Base-by-base conservation (phyloP, 352 stramenopile genomes). In the Ophiocytium majus region DNA sequence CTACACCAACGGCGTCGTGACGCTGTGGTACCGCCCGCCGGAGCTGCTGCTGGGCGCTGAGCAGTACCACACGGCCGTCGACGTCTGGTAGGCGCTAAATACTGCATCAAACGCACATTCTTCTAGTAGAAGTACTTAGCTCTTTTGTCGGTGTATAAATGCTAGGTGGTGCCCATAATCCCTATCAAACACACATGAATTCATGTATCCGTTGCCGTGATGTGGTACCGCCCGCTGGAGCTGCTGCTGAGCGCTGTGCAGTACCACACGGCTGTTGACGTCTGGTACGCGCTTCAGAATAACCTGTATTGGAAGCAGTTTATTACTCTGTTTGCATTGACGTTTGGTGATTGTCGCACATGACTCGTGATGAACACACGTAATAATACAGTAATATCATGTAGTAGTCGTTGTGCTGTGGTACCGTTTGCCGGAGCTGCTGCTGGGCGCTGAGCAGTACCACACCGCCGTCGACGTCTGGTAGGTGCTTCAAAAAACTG, bases 1-100 rank as follows among this genome's bases (percentile, higher is more conserved):
- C 9, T 98, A 98, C 91, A 98, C 95, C 74, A 92, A 97, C 80
- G 95, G 98, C 86, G 96, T 98, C 9, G 94, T 98, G 35, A 98
- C 96, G 74, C 89, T 98, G 36, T 98, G 96, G 96, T 98, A 98
- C 87, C 92, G 96, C 63, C 94, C 96, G 33, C 95, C 95, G 0
- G 95, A 98, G 91, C 94, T 98, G 43, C 90, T 98, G 43, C 89
- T 98, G 5, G 95, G 95, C 19, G 92, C 92, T n/a, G 95, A 95
- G 85, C 92, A 96, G 86, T 98, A 98, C 89, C 97, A 92, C 14
- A 96, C 93, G 0, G 91, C 94, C 0, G 94, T 98, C 9, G 96
- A 98, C 89, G 91, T 95, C 35, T 98, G 95, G 95, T 95, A 91
- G 36, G 93, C 28, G 23, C 28, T 23, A 23, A 71, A 23, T 71